Base-by-base conservation (phyloP, 805 yeast genomes). In the Spathaspora hagerdaliae region DNA sequence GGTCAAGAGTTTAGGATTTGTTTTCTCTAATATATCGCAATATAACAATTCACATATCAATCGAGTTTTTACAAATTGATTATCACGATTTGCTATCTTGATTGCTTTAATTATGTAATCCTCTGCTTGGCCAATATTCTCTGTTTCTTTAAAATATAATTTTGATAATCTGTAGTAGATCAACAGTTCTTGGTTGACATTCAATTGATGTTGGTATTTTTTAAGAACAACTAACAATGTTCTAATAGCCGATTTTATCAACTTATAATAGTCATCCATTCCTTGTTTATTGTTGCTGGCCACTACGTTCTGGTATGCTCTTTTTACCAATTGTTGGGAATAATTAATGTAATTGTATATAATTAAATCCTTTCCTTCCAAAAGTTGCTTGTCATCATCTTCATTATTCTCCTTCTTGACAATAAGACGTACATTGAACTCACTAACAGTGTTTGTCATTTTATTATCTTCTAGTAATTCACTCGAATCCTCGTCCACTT, bases 81-180 rank as follows among this genome's bases (percentile, higher is more conserved):
- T 26, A 32, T 39, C 34, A 2, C 19, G 12, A 32, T 63, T 51
- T 6, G 71, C 55, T 3, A 70, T 46, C 0, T 59, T 39, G 1
- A 66, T 54, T 1, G 73, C 65, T 42, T 52, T 53, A 57, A 48
- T 67, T 29, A 52, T 64, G 59, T 58, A 68, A 9, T 64, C 67
- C 12, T 72, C 72, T 0, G 82, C 82, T 34, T 60, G 50, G 27
- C 66, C 66, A 13, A 60, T 50, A 49, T 69, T 67, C 2, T 58
- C 58, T 0, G 81, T 77, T 45, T 78, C 82, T 26, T 49, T 48
- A 39, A 66, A 63, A 42, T 70, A 63, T 3, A 75, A 40, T 10
- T 54, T 54, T 0, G 78, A 70, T 8, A 77, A 50, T 36, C 61
- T 62, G 43, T 64, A 68, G 36, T 64, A 62, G 0, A 73, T 51